Evolutionary conservation across 345 rosid species (phyloP).

Genomic region (Schrenkiella parvula): DNA sequence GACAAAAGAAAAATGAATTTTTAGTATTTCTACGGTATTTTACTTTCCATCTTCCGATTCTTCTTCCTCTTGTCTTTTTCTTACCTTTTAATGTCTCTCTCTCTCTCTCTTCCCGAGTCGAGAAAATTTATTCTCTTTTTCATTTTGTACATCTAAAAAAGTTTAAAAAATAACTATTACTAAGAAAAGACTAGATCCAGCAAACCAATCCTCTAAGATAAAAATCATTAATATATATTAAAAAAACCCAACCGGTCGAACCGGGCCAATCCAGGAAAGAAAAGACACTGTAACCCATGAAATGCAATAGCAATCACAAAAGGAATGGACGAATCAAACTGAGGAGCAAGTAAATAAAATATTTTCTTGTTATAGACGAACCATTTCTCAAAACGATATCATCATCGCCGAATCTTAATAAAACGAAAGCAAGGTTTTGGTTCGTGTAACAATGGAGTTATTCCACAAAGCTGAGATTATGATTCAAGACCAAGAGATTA

Average conservation of each 20-base stretch:
- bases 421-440: too few species aligned
- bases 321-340: background rate
- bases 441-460: too few species aligned
- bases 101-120: background rate
- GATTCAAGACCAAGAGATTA: too few species aligned
- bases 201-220: background rate
- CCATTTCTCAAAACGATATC: too few species aligned
- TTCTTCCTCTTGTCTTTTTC: constrained; percentile 25
- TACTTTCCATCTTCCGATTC: constrained; percentile 14
- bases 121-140: background rate
- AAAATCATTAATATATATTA: background rate
- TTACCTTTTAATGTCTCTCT: background rate
- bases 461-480: too few species aligned
- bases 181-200: background rate
- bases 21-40: background rate
- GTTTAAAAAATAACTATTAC: background rate
- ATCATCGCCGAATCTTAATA: too few species aligned
- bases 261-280: background rate
- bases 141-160: background rate
- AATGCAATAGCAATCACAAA: background rate
- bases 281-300: background rate
- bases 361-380: background rate
- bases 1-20: background rate
- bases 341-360: background rate
- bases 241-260: constrained; percentile 5